Evolutionary conservation across 2,329 filamentous ascomycete genomes (phyloP), one percentile per base, ranked within the genome.

Genomic region (Lasiodiplodia theobromae): DNA sequence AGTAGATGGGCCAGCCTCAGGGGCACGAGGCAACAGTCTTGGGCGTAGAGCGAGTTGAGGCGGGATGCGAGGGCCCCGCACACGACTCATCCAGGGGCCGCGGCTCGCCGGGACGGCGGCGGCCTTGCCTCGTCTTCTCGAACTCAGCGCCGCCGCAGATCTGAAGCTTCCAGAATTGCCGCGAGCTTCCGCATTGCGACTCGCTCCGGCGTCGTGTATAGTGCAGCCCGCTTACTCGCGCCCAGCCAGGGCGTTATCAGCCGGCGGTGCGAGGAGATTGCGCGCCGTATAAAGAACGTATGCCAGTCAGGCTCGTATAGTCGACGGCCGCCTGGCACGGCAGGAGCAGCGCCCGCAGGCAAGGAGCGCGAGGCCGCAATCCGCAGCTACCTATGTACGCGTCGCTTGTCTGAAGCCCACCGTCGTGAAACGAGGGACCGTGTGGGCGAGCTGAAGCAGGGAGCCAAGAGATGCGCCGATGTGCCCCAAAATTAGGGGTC

Each of bases 21-120:
- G 44, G 44, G 31, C 11, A 34, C 31, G 60, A 64, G 60, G 60
- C 60, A 53, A 18, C 60, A 64, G 60, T 47, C 52, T 52, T 64
- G 28, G 60, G 18, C 23, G 57, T 12, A 34, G 31, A 34, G 31
- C 31, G 31, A 40, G 49, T 3, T 52, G 49, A 21, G 49, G n/a
- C 49, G 49, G n/a, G 21, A 28, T 10, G 53, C 34, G 21, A 56
- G 52, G 52, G 37, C 34, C 56, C 14, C 21, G 57, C 23, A 25
- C 57, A 44, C 34, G 57, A 63, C 58, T 63, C 58, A 51, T 63
- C 58, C 58, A 63, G 58, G 58, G 58, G 58, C 40, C 49, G 21
- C 58, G 58, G 58, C 58, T 49, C 58, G 58, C 58, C 58, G 58
- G 58, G 40, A 63, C 60, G 60, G 37, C 60, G 60, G 60, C 60